These are phyloP conservation scores for Plantago major DNA, from an alignment of 257 asterid species.

Conservation along the genomic window DNA sequence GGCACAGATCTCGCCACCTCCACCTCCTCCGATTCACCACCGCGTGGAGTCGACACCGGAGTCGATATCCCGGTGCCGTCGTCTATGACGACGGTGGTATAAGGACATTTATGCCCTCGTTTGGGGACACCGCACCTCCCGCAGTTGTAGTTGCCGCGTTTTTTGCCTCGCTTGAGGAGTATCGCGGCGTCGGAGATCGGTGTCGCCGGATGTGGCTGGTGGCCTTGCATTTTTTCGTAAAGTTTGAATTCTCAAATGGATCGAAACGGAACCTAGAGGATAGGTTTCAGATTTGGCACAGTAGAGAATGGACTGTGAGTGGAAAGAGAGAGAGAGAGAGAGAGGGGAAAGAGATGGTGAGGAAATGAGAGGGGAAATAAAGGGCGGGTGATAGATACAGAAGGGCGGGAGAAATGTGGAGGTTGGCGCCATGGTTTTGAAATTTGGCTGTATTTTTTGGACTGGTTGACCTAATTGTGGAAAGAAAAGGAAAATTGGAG, in stretches of 20 bases:
- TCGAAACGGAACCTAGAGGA: background rate
- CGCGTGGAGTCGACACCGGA: too few species aligned
- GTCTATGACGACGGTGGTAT: conserved; percentile 27
- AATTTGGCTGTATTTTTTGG: conserved; percentile 7
- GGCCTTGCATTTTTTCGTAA: conserved; percentile 40
- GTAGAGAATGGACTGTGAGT: background rate
- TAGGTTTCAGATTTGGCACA: background rate
- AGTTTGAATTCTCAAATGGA: too few species aligned
- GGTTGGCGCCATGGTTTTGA: conserved; percentile 59
- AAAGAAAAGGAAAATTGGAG: too few species aligned
- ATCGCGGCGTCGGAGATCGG: conserved; percentile 53
- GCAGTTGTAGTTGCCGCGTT: conserved; percentile 78
- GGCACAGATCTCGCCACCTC: conserved; percentile 19
- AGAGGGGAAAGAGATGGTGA: too few species aligned
- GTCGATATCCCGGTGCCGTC: background rate
- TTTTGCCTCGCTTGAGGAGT: conserved; percentile 48
- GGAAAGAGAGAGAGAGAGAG: too few species aligned
- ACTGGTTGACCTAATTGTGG: too few species aligned
- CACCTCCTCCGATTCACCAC: background rate
- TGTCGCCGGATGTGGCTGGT: conserved; percentile 73
- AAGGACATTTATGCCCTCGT: conserved; percentile 65
- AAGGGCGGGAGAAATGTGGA: conserved; percentile 55
- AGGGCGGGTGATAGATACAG: conserved; percentile 38
- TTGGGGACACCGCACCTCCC: conserved; percentile 91
- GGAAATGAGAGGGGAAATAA: conserved; percentile 31